A percentile compares a stretch with the other conserved stretches of the same genome.
Evolutionary conservation across 1,284 basidiomycete genomes (phyloP).

Genomic region (Ustilago xerochloae): DNA sequence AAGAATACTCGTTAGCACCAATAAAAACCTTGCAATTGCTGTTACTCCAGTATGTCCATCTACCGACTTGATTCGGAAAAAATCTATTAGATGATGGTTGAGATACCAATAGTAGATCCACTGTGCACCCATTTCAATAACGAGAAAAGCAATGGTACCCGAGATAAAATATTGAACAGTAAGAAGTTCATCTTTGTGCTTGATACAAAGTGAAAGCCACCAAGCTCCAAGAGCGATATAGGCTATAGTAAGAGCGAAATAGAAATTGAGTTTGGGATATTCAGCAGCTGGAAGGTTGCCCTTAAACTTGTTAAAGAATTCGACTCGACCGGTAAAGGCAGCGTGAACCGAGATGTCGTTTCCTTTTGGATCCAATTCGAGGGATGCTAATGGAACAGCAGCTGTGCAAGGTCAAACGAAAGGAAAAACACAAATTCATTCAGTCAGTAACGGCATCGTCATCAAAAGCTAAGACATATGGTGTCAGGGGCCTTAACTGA

Average conservation of each 20-base stretch:
- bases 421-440: not conserved
- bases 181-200: conserved; percentile 77
- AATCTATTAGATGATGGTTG: conserved; percentile 62
- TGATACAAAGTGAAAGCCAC: conserved; percentile 88
- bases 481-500: conserved; percentile 27
- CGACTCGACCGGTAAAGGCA: conserved; percentile 81
- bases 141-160: conserved; percentile 85
- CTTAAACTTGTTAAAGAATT: conserved; percentile 88
- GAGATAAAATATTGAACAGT: conserved; percentile 86
- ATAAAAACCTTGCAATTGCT: conserved; percentile 52
- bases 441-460: no score
- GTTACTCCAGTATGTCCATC: conserved; percentile 51
- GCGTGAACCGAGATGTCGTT: conserved; percentile 72
- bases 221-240: conserved; percentile 77
- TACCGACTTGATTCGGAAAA: conserved; percentile 53
- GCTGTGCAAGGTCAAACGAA: conserved; percentile 71
- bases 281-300: conserved; percentile 91
- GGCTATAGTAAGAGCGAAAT: conserved; percentile 81
- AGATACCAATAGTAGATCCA: conserved; percentile 61
- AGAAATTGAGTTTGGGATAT: conserved; percentile 98
- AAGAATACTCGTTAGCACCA: conserved; percentile 73
- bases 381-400: conserved; percentile 83
- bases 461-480: no score
- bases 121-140: conserved; percentile 88
- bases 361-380: conserved; percentile 43